Evolutionary conservation across 1,284 basidiomycete species (phyloP).

Genomic region (Stereum hirsutum): DNA sequence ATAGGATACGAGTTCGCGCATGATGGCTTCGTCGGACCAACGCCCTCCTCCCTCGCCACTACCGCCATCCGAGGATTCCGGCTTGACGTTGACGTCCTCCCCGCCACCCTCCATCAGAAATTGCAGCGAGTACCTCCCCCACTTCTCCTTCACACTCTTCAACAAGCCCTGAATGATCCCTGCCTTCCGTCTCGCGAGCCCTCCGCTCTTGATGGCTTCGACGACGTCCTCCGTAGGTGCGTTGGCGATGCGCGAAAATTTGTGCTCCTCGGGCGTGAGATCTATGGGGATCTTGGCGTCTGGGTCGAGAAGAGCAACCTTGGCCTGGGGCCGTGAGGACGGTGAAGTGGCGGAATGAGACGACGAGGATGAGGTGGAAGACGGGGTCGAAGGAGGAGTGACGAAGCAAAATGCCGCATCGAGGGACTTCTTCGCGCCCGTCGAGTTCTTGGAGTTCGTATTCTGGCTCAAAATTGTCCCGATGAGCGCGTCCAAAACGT

Average conservation of each 20-base stretch:
- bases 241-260: conserved; percentile 50
- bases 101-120: conserved; percentile 39
- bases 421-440: conserved; percentile 51
- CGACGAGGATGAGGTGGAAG: no score
- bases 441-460: conserved; percentile 56
- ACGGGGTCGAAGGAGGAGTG: no score
- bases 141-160: conserved; percentile 36
- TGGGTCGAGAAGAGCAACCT: no score
- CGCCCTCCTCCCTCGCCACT: no score
- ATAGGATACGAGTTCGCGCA: conserved; percentile 61
- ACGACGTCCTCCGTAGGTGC: conserved; percentile 44
- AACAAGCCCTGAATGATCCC: conserved; percentile 57
- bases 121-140: conserved; percentile 48
- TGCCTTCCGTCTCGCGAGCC: conserved; percentile 68
- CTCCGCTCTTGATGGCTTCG: conserved; percentile 58
- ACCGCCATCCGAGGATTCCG: no score
- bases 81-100: no score
- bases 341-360: no score
- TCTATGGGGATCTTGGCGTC: no score
- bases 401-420: no score
- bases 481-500: conserved; percentile 66
- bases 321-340: no score
- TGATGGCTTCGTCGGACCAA: conserved; percentile 56
- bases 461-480: conserved; percentile 71
- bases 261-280: conserved; percentile 49